Evolutionary conservation across 139 green algal genomes (phyloP).

Genomic region (Dunaliella sp.): DNA sequence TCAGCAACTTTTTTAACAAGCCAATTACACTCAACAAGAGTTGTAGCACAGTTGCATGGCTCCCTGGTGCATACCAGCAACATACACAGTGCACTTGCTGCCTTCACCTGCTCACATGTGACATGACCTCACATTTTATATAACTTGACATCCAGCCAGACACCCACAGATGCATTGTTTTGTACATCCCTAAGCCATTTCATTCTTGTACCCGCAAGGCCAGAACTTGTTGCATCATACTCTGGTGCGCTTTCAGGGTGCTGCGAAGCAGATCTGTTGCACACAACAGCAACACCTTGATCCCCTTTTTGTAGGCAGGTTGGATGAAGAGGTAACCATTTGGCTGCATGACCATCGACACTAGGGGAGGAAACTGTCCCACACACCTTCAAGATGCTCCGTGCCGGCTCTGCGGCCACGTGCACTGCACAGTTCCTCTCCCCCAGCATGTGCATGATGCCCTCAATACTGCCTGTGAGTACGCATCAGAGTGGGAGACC

Average conservation of each 20-base stretch:
- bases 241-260: not conserved
- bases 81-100: too few relatives aligned
- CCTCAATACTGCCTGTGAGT: conserved; percentile 17
- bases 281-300: not conserved
- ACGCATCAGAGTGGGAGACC: too few relatives aligned
- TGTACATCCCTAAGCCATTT: not conserved
- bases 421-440: conserved; percentile 41
- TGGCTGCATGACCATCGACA: too few relatives aligned
- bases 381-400: conserved; percentile 24
- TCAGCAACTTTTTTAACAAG: too few relatives aligned
- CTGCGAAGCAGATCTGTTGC: not conserved
- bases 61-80: too few relatives aligned
- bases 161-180: too few relatives aligned
- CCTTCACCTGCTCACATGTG: too few relatives aligned
- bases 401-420: conserved; percentile 25
- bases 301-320: not conserved
- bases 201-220: not conserved
- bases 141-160: too few relatives aligned
- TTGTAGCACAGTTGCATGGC: too few relatives aligned
- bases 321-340: not conserved
- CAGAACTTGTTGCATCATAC: not conserved
- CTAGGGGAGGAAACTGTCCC: too few relatives aligned
- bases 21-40: too few relatives aligned
- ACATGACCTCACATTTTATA: too few relatives aligned
- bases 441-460: conserved; percentile 25